A percentile compares a stretch with the other conserved stretches of the same genome.
Conservation (phyloP, 2,329 filamentous ascomycete species). For the Fusarium continuum region DNA sequence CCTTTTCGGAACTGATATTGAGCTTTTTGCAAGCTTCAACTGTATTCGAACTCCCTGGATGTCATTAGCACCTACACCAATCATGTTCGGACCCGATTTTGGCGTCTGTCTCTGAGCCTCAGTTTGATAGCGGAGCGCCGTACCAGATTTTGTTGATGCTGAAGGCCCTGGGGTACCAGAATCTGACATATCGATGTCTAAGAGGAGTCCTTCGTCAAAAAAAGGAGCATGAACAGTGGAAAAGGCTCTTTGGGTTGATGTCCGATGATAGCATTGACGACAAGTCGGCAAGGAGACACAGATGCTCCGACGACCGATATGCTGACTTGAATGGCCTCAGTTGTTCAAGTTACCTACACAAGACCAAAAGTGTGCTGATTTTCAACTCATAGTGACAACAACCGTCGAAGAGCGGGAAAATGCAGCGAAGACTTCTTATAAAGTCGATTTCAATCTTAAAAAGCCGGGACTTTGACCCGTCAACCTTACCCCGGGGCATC, state of each 20-base stretch:
- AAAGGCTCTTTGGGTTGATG: neutral
- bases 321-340: neutral
- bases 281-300: neutral
- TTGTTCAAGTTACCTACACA: too few species aligned
- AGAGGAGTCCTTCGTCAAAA: neutral
- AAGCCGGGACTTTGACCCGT: neutral
- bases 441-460: neutral
- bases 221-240: neutral
- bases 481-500: conserved; percentile 7
- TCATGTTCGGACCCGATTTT: too few species aligned
- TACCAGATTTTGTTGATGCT: conserved; percentile 6
- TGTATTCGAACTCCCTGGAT: neutral
- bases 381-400: too few species aligned
- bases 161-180: neutral
- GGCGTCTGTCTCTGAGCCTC: too few species aligned
- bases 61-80: neutral
- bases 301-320: conserved; percentile 26
- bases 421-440: neutral
- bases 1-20: conserved; percentile 39
- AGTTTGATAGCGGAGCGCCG: neutral
- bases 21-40: neutral
- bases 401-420: neutral
- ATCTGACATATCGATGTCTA: conserved; percentile 4
- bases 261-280: neutral
- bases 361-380: too few species aligned